Percentiles rank a stretch among this genome's conserved stretches.
Conservation (phyloP, 2,329 filamentous ascomycete species). For the Helicocarpus griseus region DNA sequence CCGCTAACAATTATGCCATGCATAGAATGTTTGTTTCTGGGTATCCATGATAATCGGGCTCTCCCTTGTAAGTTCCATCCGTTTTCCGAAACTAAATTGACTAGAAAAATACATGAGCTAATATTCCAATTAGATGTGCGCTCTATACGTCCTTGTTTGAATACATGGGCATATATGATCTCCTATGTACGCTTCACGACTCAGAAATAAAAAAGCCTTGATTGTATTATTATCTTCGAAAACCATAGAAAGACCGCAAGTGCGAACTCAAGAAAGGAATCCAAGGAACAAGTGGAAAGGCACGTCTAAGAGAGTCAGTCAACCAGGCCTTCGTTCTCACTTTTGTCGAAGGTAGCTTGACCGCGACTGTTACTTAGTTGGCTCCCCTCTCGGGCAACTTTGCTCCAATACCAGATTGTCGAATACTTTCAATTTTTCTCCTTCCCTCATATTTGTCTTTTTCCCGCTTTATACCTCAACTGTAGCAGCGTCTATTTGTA, state of each 20-base stretch:
- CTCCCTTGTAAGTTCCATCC: constrained; percentile 63
- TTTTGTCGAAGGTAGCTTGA: too few species aligned
- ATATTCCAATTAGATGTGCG: constrained; percentile 41
- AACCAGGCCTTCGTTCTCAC: too few species aligned
- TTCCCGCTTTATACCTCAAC: not conserved
- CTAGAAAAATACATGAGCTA: not conserved
- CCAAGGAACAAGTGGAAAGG: too few species aligned
- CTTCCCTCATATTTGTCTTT: not conserved
- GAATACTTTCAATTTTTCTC: not conserved
- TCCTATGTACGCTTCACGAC: not conserved
- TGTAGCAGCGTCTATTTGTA: not conserved
- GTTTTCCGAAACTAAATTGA: not conserved
- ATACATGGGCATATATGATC: not conserved
- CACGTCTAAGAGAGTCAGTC: too few species aligned
- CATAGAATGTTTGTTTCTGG: constrained; percentile 75
- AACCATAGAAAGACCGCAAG: not conserved
- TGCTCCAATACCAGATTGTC: not conserved
- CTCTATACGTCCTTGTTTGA: constrained; percentile 50
- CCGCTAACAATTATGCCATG: constrained; percentile 1
- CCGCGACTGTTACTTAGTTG: not conserved
- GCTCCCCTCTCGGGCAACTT: not conserved
- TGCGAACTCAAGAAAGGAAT: not conserved
- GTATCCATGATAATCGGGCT: constrained; percentile 81
- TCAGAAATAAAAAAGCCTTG: not conserved
- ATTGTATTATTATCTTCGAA: not conserved